Percentiles rank a stretch among this genome's conserved stretches.
Conservation (phyloP, 257 asterid genomes). For the Solanum chmielewskii region DNA sequence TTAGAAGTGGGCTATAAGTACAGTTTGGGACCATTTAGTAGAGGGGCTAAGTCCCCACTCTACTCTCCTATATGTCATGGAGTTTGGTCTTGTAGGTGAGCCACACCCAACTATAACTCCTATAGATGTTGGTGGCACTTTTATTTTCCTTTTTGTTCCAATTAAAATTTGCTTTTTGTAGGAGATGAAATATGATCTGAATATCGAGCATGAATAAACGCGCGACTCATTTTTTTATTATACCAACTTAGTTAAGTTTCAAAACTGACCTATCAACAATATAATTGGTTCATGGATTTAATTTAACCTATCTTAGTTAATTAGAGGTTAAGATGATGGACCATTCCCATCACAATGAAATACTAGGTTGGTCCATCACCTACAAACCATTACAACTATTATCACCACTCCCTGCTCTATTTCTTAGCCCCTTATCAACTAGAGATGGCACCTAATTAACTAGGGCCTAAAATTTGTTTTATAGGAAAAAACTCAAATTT, state of each 20-base stretch:
- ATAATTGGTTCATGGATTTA: neutral
- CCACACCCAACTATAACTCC: neutral
- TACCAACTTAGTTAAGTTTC: neutral
- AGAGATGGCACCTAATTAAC: neutral
- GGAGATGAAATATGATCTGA: neutral
- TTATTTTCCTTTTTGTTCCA: neutral
- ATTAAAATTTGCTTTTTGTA: neutral
- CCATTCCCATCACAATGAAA: neutral
- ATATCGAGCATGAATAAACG: neutral
- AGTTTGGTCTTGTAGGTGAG: neutral
- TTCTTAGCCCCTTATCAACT: neutral
- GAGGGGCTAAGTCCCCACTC: neutral
- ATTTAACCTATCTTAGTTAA: too few relatives aligned
- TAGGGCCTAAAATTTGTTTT: neutral
- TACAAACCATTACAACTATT: neutral
- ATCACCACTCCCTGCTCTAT: neutral
- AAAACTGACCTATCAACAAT: neutral
- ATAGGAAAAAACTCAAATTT: too few relatives aligned
- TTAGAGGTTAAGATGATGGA: neutral
- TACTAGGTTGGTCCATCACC: neutral
- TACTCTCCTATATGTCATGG: neutral
- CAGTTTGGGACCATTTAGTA: neutral
- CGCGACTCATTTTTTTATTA: rapidly evolving
- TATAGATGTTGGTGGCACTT: neutral
- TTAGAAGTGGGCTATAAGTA: neutral